Conservation (phyloP, 768 basidiomycete genomes). For the Mycena polygramma region DNA sequence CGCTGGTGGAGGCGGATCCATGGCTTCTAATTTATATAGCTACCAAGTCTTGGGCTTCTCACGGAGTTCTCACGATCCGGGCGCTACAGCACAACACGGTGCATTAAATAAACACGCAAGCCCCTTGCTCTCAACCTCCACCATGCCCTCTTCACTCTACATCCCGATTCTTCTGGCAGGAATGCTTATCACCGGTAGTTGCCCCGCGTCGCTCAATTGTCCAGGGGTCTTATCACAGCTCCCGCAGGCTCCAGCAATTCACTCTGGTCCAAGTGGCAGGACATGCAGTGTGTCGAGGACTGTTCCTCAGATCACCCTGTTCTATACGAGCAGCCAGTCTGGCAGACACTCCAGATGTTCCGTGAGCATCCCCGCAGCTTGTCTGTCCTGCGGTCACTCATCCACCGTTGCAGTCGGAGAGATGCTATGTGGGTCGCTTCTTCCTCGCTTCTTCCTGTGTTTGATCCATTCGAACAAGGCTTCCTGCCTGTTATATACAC, state of each 20-base stretch:
- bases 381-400: slow-evolving; percentile 40
- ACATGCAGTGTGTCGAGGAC: slow-evolving; percentile 99
- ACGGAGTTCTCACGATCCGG: too few species aligned
- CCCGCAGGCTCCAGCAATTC: slow-evolving; percentile 74
- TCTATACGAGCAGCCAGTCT: slow-evolving; percentile 94
- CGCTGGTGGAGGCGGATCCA: background rate
- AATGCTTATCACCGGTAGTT: slow-evolving; percentile 77
- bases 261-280: slow-evolving; percentile 90
- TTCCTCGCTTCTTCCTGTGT: slow-evolving; percentile 37
- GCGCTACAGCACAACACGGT: too few species aligned
- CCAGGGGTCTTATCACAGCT: too few species aligned
- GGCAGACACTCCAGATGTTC: slow-evolving; percentile 94
- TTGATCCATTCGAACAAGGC: slow-evolving; percentile 61
- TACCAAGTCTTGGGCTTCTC: too few species aligned
- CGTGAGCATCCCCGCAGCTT: slow-evolving; percentile 58
- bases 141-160: slow-evolving; percentile 77
- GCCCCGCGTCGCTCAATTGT: too few species aligned
- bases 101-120: slow-evolving; percentile 15
- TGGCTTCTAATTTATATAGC: background rate
- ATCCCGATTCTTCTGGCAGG: slow-evolving; percentile 88
- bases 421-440: slow-evolving; percentile 82
- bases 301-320: slow-evolving; percentile 78
- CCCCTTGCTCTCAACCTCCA: slow-evolving; percentile 40
- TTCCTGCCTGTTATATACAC: slow-evolving; percentile 88
- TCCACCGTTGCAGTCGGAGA: slow-evolving; percentile 80